Evolutionary conservation across 176 grass and related monocot species (phyloP).

Genomic region (Carex pumila): DNA sequence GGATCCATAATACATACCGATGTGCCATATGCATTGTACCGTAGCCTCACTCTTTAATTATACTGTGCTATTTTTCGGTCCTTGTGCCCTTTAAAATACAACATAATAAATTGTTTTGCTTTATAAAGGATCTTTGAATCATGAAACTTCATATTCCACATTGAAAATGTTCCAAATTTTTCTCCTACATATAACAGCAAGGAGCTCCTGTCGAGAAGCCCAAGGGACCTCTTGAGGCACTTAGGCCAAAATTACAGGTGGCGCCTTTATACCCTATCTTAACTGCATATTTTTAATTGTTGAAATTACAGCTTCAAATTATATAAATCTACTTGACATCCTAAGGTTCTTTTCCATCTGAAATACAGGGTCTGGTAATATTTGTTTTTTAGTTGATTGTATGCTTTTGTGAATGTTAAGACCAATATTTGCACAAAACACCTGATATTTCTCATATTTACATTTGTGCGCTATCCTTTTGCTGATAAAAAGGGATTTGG

Average conservation of each 20-base stretch:
- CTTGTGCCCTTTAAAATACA: neutral
- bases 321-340: neutral
- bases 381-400: neutral
- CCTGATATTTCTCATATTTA: neutral
- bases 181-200: constrained; percentile 45
- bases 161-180: neutral
- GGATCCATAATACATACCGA: too few species aligned
- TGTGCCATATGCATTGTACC: too few species aligned
- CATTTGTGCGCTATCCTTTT: neutral
- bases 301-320: neutral
- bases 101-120: neutral
- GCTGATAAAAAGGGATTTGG: neutral
- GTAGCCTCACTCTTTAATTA: too few species aligned
- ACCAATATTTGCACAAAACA: neutral
- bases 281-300: neutral
- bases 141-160: neutral
- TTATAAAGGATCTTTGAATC: neutral
- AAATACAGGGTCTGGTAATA: neutral
- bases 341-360: neutral
- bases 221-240: constrained; percentile 86
- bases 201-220: constrained; percentile 61
- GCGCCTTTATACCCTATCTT: constrained; percentile 13
- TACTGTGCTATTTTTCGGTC: neutral
- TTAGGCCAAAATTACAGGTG: constrained; percentile 90
- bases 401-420: neutral